Evolutionary conservation across 768 basidiomycete genomes (phyloP).

Genomic region (Termitomyces sp.): DNA sequence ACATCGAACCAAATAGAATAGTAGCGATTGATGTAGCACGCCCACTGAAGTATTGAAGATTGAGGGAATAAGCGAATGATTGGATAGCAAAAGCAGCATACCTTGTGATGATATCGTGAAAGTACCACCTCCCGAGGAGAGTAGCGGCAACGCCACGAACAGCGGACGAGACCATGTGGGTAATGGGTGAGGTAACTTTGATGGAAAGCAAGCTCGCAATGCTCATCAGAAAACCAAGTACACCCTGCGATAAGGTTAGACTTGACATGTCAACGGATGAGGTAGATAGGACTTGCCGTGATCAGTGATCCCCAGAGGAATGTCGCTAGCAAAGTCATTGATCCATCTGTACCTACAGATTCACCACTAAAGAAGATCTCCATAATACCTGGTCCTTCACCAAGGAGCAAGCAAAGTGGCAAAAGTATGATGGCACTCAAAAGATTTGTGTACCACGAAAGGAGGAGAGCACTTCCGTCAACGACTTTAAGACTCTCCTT

Average conservation of each 20-base stretch:
- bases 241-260: conserved; percentile 47
- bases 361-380: conserved; percentile 53
- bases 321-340: conserved; percentile 48
- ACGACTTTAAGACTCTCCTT: conserved; percentile 82
- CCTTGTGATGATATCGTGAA: conserved; percentile 78
- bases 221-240: conserved; percentile 91
- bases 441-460: conserved; percentile 92
- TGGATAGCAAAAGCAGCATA: conserved; percentile 34
- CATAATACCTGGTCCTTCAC: conserved; percentile 65
- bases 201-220: conserved; percentile 91
- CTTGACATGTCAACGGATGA: neutral
- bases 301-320: conserved; percentile 79
- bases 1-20: conserved; percentile 78
- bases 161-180: conserved; percentile 96
- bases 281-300: conserved; percentile 48
- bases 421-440: conserved; percentile 69
- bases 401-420: conserved; percentile 71
- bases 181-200: conserved; percentile 96
- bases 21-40: conserved; percentile 77
- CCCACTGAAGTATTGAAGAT: conserved; percentile 43
- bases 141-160: conserved; percentile 94
- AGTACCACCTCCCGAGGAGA: conserved; percentile 75
- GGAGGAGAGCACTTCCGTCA: conserved; percentile 75
- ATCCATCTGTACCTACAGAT: conserved; percentile 30
- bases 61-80: neutral